Evolutionary conservation across 768 basidiomycete genomes (phyloP), one percentile per base, ranked within the genome.

Genomic region (Lyophyllum decastes): DNA sequence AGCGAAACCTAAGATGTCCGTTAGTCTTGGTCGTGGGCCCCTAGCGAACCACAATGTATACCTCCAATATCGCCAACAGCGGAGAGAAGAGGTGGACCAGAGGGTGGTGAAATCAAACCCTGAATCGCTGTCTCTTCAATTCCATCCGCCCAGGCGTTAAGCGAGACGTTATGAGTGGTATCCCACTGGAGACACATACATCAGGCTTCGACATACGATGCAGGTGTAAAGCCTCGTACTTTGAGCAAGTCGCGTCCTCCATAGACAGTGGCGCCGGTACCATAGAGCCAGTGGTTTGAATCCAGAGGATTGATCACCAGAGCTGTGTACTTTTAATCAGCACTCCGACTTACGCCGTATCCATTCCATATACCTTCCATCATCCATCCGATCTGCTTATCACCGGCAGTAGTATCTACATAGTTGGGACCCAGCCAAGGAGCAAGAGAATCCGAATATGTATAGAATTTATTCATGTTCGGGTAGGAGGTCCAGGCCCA

Each of bases 231-330:
- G 33, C 16, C 33, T n/a, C 54, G 24, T 56, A 73, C 76, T 54
- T 78, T 75, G 25, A 75, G 72, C 34, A 86, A 70, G 59, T 86
- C 82, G 50, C 76, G 80, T 5, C 85, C 82, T 9, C 86, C 86
- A 44, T 84, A 82, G 38, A 89, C 77, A 3, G 87, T 88, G 14
- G 74, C 78, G 25, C 87, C 87, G 16, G 87, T 89, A n/a, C 87
- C 86, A 66, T 87, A 87, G 19, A 88, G 70, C 82, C 84, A 86
- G 66, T 88, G 86, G 64, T 88, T 81, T 1, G 83, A 85, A 66
- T 89, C 82, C 63, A 87, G 85, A 0, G 86, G 87, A 67, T 89
- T 81, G 47, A 88, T 87, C 21, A 71, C 75, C 46, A 87, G 68
- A 25, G 78, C 79, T 83, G 56, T 19, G 30, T 11, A 24, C n/a